Conservation (phyloP, 768 basidiomycete genomes). For the Tylopilus felleus region DNA sequence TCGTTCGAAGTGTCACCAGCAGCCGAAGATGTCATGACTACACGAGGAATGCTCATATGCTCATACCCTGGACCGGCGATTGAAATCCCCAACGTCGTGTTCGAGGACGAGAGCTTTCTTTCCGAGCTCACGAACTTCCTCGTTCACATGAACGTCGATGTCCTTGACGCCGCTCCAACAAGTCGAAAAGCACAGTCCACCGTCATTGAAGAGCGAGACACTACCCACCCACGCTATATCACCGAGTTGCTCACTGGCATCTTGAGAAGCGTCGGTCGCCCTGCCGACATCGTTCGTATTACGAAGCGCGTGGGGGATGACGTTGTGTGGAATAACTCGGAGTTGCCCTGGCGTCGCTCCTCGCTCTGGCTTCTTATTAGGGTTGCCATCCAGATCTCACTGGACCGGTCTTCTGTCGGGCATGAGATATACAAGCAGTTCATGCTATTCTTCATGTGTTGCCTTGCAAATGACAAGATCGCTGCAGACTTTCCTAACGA, state of each 20-base stretch:
- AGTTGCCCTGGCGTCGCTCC: conserved; percentile 48
- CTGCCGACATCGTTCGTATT: conserved; percentile 29
- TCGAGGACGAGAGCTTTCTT: conserved; percentile 31
- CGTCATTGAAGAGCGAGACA: conserved; percentile 40
- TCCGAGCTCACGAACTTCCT: conserved; percentile 39
- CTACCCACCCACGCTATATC: conserved; percentile 45
- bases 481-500: conserved; percentile 19
- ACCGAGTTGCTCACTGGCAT: conserved; percentile 48
- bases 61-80: conserved; percentile 47
- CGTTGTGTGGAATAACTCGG: conserved; percentile 38
- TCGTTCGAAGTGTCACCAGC: conserved; percentile 44
- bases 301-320: conserved; percentile 47
- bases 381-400: conserved; percentile 41
- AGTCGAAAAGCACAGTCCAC: conserved; percentile 37
- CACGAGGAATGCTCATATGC: conserved; percentile 42
- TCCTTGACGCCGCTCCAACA: conserved; percentile 34
- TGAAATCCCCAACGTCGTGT: conserved; percentile 28
- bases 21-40: conserved; percentile 33
- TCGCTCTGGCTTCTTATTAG: conserved; percentile 49
- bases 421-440: conserved; percentile 31
- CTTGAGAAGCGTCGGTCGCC: conserved; percentile 36
- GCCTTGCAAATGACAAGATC: conserved; percentile 10
- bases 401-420: conserved; percentile 16
- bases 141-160: conserved; percentile 30
- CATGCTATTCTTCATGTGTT: conserved; percentile 30